phyloP scores from a whole-genome alignment of 2,329 filamentous ascomycete genomes.

The Phyllosticta citribraziliensis region DNA sequence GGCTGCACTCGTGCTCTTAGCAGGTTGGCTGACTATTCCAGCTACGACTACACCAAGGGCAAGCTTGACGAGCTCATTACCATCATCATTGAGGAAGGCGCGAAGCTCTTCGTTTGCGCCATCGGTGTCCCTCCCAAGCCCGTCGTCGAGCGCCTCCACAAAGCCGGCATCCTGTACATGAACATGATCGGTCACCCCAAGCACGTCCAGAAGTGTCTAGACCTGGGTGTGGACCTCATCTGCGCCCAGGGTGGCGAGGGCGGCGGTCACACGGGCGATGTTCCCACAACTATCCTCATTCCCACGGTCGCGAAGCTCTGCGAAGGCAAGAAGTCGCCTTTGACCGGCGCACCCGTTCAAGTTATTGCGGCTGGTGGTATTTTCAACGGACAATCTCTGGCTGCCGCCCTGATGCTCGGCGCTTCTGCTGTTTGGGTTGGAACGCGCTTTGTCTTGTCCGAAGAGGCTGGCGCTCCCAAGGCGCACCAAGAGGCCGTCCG shows the following conservation, averaged over 20 bases:
- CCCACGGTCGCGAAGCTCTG: constrained; percentile 78
- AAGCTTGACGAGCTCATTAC: constrained; percentile 86
- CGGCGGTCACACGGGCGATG: constrained; percentile 90
- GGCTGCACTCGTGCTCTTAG: not conserved
- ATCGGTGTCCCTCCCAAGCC: constrained; percentile 85
- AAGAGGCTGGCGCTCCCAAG: constrained; percentile 89
- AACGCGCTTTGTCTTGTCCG: constrained; percentile 85
- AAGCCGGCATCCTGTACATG: constrained; percentile 86
- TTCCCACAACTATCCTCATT: constrained; percentile 85
- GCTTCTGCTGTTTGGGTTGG: constrained; percentile 92
- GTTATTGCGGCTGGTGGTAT: constrained; percentile 91
- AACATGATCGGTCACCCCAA: constrained; percentile 99
- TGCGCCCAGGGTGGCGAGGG: constrained; percentile 98
- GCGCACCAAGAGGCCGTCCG: constrained; percentile 92
- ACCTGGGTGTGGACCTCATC: constrained; percentile 84
- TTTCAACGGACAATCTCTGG: constrained; percentile 83
- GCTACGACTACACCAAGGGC: constrained; percentile 99
- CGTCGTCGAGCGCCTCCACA: constrained; percentile 85
- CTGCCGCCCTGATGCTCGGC: constrained; percentile 84
- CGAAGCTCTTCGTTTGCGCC: constrained; percentile 90
- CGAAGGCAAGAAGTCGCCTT: constrained; percentile 70
- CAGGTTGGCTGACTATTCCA: constrained; percentile 27
- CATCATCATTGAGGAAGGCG: constrained; percentile 85
- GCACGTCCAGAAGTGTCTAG: constrained; percentile 93
- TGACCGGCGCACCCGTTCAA: constrained; percentile 81